These are phyloP conservation scores for Miscanthus lutarioriparius DNA, from an alignment of 176 grass and related monocot genomes.

Conservation along the genomic window DNA sequence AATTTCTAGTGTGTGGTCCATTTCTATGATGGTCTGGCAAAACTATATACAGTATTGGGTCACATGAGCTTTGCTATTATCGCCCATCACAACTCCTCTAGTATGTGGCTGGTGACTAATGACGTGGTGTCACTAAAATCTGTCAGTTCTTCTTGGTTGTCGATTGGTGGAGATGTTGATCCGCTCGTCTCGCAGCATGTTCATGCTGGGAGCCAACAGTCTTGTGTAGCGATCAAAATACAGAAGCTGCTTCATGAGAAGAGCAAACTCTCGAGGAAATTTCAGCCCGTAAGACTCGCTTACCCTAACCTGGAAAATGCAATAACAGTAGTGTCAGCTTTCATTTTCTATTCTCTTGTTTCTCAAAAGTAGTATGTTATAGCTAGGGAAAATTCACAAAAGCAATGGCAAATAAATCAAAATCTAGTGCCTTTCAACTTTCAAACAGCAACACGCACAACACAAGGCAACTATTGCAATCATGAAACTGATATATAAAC, in stretches of 20 bases:
- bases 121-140: not conserved
- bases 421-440: constrained; percentile 5
- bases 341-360: not conserved
- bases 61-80: constrained; percentile 14
- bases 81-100: not conserved
- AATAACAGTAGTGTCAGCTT: constrained; percentile 21
- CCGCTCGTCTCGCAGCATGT: constrained; percentile 89
- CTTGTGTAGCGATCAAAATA: constrained; percentile 96
- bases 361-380: no score
- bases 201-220: constrained; percentile 87
- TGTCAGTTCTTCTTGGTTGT: constrained; percentile 47
- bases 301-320: constrained; percentile 79
- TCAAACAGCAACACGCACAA: not conserved
- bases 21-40: not conserved
- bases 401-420: not conserved
- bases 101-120: not conserved
- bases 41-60: constrained; percentile 31
- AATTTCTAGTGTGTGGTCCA: not conserved
- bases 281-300: constrained; percentile 91
- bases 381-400: no score
- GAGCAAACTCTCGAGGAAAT: constrained; percentile 94
- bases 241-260: constrained; percentile 91
- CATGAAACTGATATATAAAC: not conserved
- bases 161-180: constrained; percentile 70
- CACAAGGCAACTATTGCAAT: not conserved